Evolutionary conservation across 179 eudicot species (phyloP).

Genomic region (Sideroxylon spinosum): DNA sequence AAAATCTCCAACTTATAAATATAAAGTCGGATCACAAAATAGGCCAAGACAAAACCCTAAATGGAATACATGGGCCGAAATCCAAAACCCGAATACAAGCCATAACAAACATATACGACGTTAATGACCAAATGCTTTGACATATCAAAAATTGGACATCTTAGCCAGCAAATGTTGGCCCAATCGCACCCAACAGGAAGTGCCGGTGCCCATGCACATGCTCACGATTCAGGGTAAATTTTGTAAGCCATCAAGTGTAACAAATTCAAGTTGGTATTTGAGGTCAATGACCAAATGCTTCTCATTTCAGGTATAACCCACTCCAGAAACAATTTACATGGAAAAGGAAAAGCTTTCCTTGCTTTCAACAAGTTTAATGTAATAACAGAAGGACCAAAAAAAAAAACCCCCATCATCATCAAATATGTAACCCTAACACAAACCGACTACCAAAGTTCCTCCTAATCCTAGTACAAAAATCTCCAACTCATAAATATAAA

Average conservation of each 20-base stretch:
- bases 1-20: too few species aligned
- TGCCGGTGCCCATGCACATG: background rate
- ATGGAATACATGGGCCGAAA: too few species aligned
- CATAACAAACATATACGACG: too few species aligned
- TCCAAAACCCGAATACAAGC: too few species aligned
- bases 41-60: too few species aligned
- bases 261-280: background rate
- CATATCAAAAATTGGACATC: background rate
- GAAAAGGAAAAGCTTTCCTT: background rate
- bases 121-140: too few species aligned
- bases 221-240: background rate
- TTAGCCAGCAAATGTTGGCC: background rate
- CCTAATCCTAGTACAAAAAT: too few species aligned
- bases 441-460: too few species aligned
- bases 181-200: background rate
- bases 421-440: too few species aligned
- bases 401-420: background rate
- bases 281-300: background rate
- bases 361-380: background rate
- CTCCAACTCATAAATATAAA: too few species aligned
- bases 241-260: background rate
- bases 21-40: too few species aligned
- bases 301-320: background rate
- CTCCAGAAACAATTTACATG: background rate
- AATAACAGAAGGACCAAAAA: background rate